Evolutionary conservation across 177 flowering plant genomes (phyloP).

Genomic region (Vitis hybrid): DNA sequence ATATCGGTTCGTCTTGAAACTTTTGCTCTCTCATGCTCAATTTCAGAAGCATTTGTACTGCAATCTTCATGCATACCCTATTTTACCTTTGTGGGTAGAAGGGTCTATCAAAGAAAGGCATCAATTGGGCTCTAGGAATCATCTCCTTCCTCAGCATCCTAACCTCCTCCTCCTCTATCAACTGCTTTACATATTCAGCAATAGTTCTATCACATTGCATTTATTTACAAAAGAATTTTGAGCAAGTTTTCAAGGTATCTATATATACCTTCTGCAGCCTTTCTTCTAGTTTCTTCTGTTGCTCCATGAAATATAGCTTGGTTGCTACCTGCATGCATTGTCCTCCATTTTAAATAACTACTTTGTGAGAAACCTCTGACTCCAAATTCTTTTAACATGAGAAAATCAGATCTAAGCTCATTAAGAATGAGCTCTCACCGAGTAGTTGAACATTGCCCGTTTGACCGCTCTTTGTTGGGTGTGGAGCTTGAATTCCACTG

Average conservation of each 20-base stretch:
- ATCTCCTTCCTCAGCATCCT: constrained; percentile 69
- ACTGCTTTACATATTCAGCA: constrained; percentile 26
- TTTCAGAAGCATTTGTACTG: not conserved
- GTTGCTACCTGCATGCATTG: constrained; percentile 42
- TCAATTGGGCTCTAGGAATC: constrained; percentile 82
- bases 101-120: constrained; percentile 79
- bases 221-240: no score
- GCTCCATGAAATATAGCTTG: constrained; percentile 45
- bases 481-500: constrained; percentile 60
- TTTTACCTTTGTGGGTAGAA: constrained; percentile 76
- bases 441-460: constrained; percentile 68
- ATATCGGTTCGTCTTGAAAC: not conserved
- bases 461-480: constrained; percentile 63
- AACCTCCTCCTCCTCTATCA: constrained; percentile 78
- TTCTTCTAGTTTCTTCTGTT: constrained; percentile 49
- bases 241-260: no score
- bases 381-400: no score
- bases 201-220: no score
- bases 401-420: not conserved
- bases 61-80: not conserved
- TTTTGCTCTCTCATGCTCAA: no score
- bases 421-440: constrained; percentile 29
- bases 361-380: not conserved
- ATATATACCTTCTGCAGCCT: constrained; percentile 52
- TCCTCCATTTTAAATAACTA: not conserved